Conservation (phyloP, 2,329 filamentous ascomycete genomes). For the Colletotrichum agaves region DNA sequence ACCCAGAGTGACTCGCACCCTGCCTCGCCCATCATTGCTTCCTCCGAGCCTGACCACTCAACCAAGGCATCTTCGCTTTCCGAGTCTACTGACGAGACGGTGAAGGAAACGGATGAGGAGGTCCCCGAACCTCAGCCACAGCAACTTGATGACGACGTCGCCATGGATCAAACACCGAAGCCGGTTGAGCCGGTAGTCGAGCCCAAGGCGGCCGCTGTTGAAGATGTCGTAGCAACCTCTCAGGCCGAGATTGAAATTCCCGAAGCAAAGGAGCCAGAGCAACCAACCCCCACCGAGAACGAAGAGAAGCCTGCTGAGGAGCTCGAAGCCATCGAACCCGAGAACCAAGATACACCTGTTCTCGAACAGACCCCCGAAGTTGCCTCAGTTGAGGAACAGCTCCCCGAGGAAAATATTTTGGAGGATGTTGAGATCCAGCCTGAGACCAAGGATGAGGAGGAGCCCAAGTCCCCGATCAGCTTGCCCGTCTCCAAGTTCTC, state of each 20-base stretch:
- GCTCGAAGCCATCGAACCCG: constrained; percentile 40
- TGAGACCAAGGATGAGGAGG: constrained; percentile 17
- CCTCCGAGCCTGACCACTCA: constrained; percentile 67
- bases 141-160: not conserved
- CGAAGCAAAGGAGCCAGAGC: not conserved
- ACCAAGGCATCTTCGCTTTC: constrained; percentile 73
- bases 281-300: constrained; percentile 36
- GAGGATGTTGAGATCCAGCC: constrained; percentile 3
- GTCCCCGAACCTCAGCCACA: not conserved
- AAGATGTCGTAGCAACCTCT: not conserved
- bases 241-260: not conserved
- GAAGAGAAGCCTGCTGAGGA: constrained; percentile 38
- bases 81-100: constrained; percentile 70
- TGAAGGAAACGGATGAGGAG: constrained; percentile 54
- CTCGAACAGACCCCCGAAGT: constrained; percentile 18
- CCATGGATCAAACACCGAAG: constrained; percentile 39
- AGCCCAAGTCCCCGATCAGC: constrained; percentile 20
- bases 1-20: constrained; percentile 68
- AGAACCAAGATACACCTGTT: constrained; percentile 34
- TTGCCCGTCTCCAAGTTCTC: constrained; percentile 37
- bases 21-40: constrained; percentile 62
- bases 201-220: not conserved
- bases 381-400: not conserved
- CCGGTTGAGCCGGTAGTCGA: constrained; percentile 9
- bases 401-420: not conserved